phyloP scores from a whole-genome alignment of 148 eudicot species.

The Rhododendron simsii region DNA sequence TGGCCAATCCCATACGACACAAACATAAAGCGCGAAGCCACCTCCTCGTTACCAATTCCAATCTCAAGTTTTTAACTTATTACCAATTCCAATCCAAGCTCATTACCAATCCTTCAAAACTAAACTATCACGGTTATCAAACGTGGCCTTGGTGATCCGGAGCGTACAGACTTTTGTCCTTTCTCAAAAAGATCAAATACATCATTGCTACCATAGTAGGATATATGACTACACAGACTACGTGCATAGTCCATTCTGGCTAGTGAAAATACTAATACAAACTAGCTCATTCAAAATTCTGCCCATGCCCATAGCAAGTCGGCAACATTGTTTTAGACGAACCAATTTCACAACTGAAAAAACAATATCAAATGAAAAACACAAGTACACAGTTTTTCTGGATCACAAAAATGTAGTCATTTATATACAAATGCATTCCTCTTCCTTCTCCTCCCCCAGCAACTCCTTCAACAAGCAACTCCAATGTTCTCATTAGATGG shows the following conservation, averaged over 20 bases:
- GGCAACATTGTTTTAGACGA: neutral
- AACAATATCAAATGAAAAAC: neutral
- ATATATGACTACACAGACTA: neutral
- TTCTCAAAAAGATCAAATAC: neutral
- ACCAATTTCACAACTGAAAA: neutral
- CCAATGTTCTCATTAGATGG: constrained; percentile 7
- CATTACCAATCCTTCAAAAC: neutral
- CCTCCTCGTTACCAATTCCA: neutral
- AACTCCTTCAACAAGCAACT: constrained; percentile 1
- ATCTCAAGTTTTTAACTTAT: neutral
- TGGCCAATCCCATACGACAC: no score
- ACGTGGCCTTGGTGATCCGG: neutral
- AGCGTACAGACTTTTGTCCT: neutral
- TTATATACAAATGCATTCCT: neutral
- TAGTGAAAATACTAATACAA: neutral
- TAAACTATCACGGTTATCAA: neutral
- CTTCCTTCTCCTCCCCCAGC: neutral
- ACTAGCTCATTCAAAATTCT: neutral
- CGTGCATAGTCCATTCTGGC: neutral
- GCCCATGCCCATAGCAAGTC: neutral
- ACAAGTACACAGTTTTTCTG: neutral
- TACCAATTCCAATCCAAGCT: neutral
- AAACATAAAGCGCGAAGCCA: neutral
- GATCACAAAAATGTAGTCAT: neutral
- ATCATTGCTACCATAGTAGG: neutral